Evolutionary conservation across 306 rosid genomes (phyloP).

Genomic region (Styphnolobium japonicum): DNA sequence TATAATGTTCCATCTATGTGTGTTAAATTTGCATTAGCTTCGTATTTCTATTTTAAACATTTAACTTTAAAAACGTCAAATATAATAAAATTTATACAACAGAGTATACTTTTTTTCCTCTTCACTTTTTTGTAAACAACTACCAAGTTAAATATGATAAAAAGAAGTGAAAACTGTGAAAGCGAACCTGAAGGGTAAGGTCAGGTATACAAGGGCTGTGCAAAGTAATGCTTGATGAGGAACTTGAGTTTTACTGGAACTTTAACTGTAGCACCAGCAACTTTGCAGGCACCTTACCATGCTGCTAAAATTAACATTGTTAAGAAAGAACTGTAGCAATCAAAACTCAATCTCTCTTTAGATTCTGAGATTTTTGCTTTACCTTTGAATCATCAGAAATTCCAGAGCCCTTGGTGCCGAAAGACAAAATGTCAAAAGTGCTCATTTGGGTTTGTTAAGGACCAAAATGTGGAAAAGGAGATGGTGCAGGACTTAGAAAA

Average conservation of each 20-base stretch:
- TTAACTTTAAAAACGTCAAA: not conserved
- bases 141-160: not conserved
- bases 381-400: slow-evolving; percentile 83
- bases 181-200: slow-evolving; percentile 76
- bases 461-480: slow-evolving; percentile 44
- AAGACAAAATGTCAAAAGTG: slow-evolving; percentile 55
- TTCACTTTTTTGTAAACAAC: no score
- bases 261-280: slow-evolving; percentile 53
- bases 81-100: not conserved
- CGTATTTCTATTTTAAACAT: slow-evolving; percentile 4
- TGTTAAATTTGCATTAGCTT: slow-evolving; percentile 17
- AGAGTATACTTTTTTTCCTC: no score
- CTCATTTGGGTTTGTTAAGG: slow-evolving; percentile 24
- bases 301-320: slow-evolving; percentile 43
- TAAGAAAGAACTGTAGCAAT: not conserved
- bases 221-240: slow-evolving; percentile 63
- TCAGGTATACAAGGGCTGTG: slow-evolving; percentile 84
- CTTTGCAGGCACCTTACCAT: slow-evolving; percentile 84
- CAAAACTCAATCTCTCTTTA: not conserved
- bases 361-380: not conserved
- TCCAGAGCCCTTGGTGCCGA: slow-evolving; percentile 84
- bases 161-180: slow-evolving; percentile 13
- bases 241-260: slow-evolving; percentile 62
- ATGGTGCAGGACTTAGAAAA: slow-evolving; percentile 40
- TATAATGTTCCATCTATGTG: slow-evolving; percentile 79